phyloP scores from a whole-genome alignment of 2,329 filamentous ascomycete species.

The Neospermospora avenae region DNA sequence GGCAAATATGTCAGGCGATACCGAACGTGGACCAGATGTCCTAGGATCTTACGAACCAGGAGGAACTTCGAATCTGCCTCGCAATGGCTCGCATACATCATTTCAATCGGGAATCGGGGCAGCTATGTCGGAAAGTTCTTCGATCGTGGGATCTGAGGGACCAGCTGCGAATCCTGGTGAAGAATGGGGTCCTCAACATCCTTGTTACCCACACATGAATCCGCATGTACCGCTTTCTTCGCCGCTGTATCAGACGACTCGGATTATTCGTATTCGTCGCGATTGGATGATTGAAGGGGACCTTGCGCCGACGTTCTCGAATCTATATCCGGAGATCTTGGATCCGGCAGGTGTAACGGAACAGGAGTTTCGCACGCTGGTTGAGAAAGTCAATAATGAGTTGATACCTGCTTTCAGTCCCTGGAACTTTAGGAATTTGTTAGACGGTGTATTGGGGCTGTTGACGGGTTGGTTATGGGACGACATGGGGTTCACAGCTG shows the following conservation, averaged over 20 bases:
- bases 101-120: constrained; percentile 31
- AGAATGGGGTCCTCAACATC: constrained; percentile 90
- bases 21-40: constrained; percentile 32
- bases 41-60: constrained; percentile 24
- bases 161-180: constrained; percentile 57
- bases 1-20: constrained; percentile 30
- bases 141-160: constrained; percentile 33
- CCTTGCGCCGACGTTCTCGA: constrained; percentile 87
- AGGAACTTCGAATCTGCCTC: constrained; percentile 25
- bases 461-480: constrained; percentile 95
- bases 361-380: constrained; percentile 77
- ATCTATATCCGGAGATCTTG: constrained; percentile 93
- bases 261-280: constrained; percentile 85
- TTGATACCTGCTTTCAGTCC: constrained; percentile 78
- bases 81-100: constrained; percentile 28
- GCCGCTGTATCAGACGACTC: constrained; percentile 70
- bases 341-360: constrained; percentile 80
- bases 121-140: constrained; percentile 35
- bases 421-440: constrained; percentile 68
- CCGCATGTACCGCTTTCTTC: constrained; percentile 81
- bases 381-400: constrained; percentile 78
- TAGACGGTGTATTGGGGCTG: constrained; percentile 76
- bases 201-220: constrained; percentile 91
- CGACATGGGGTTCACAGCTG: constrained; percentile 72
- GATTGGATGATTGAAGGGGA: constrained; percentile 93